Conservation (phyloP, 352 stramenopile genomes). For the Thraustochytrium sp. region DNA sequence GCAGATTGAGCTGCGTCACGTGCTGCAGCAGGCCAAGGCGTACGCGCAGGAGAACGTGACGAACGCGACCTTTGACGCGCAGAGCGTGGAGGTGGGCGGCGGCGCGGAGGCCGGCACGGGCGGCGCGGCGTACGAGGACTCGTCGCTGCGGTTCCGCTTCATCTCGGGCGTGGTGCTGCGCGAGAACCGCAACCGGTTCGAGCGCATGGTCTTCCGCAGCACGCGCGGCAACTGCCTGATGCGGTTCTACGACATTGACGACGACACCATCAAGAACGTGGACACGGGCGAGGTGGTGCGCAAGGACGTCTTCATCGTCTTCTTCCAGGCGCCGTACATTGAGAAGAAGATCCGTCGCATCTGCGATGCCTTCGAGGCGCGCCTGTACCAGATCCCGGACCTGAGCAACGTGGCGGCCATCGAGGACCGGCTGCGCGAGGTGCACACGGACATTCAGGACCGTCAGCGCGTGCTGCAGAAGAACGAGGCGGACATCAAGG, state of each 20-base stretch:
- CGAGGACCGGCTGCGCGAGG: conserved; percentile 67
- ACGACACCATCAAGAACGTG: conserved; percentile 72
- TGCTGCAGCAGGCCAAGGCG: conserved; percentile 51
- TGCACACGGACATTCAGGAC: conserved; percentile 92
- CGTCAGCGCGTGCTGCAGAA: conserved; percentile 89
- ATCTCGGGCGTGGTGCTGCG: conserved; percentile 74
- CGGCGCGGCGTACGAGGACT: background rate
- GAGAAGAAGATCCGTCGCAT: conserved; percentile 97
- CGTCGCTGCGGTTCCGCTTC: conserved; percentile 46
- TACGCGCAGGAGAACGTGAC: conserved; percentile 27
- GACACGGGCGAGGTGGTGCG: conserved; percentile 72
- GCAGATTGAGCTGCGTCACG: conserved; percentile 62
- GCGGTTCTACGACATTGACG: conserved; percentile 86
- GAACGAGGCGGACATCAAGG: conserved; percentile 88
- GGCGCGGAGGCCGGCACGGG: background rate
- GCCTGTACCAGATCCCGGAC: conserved; percentile 87
- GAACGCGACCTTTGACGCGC: conserved; percentile 46
- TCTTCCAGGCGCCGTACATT: conserved; percentile 90
- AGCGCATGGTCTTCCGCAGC: conserved; percentile 96
- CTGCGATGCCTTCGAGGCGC: conserved; percentile 92
- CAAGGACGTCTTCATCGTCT: conserved; percentile 70
- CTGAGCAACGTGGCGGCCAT: conserved; percentile 84
- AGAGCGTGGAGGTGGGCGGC: background rate
- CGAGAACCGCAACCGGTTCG: conserved; percentile 89
- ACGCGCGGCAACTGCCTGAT: conserved; percentile 98